Evolutionary conservation across 208 protist species (phyloP).

Genomic region (Endotrypanum monterogeii): DNA sequence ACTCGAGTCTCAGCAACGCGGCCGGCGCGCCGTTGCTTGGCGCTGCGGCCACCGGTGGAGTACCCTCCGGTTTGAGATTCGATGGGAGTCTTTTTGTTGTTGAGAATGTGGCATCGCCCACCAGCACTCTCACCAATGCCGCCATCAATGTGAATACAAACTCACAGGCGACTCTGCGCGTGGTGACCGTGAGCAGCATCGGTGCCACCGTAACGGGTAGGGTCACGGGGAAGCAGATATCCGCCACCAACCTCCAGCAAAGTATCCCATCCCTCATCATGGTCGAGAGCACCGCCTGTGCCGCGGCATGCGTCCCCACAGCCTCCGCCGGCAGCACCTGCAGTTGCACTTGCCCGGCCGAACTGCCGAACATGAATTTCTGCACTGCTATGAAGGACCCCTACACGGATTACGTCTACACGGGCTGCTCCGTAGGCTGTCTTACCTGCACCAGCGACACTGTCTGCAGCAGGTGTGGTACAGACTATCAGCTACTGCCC

Average conservation of each 20-base stretch:
- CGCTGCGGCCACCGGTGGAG: neutral
- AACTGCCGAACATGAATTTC: conserved; percentile 5
- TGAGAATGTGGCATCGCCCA: conserved; percentile 3
- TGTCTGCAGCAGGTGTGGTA: neutral
- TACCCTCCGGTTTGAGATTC: neutral
- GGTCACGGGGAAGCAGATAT: neutral
- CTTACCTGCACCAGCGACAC: neutral
- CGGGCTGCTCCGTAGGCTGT: conserved; percentile 5
- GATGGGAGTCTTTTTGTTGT: neutral
- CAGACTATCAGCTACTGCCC: neutral
- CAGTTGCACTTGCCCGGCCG: neutral
- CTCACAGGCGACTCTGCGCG: neutral
- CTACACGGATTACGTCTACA: conserved; percentile 6
- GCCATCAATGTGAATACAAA: neutral
- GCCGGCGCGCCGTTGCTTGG: conserved; percentile 4
- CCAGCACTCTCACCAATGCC: neutral
- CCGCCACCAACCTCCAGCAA: neutral
- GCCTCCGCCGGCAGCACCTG: neutral
- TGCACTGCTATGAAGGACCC: conserved; percentile 8
- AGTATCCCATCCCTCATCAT: neutral
- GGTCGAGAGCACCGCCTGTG: conserved; percentile 1
- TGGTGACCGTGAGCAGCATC: neutral
- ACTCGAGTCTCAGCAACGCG: conserved; percentile 2
- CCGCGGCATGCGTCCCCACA: conserved; percentile 5
- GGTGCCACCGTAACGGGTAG: neutral